These are phyloP conservation scores for Asterophora lycoperdoides DNA, from an alignment of 768 basidiomycete genomes.

Conservation along the genomic window DNA sequence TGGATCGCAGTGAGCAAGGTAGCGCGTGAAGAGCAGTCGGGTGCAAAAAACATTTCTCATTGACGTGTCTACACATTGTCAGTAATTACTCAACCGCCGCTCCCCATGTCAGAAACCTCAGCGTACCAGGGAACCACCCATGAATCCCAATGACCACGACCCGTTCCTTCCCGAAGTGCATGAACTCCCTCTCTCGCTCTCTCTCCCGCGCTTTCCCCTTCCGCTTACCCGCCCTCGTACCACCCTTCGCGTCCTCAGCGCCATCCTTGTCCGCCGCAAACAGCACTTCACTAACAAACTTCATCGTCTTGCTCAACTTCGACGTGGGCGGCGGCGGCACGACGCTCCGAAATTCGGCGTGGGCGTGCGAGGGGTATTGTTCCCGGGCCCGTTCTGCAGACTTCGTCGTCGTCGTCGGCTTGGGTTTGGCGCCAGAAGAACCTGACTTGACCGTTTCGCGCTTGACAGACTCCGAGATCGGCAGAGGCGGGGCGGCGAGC, in stretches of 20 bases:
- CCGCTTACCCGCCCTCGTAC: constrained; percentile 14
- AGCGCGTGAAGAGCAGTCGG: too few species aligned
- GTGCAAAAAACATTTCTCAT: too few species aligned
- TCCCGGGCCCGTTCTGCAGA: constrained; percentile 11
- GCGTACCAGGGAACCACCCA: constrained; percentile 80
- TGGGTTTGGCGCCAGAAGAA: constrained; percentile 5
- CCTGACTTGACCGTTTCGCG: constrained; percentile 18
- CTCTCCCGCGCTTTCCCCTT: constrained; percentile 8
- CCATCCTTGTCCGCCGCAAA: constrained; percentile 32
- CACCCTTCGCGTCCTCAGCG: constrained; percentile 28
- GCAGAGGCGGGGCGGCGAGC: constrained; percentile 27
- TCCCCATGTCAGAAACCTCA: constrained; percentile 2
- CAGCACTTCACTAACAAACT: constrained; percentile 61
- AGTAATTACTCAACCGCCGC: too few species aligned
- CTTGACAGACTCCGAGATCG: constrained; percentile 30
- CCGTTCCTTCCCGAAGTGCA: constrained; percentile 57
- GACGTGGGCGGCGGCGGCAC: constrained; percentile 23
- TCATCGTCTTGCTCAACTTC: constrained; percentile 52
- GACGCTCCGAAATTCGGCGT: constrained; percentile 70
- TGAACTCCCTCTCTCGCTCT: constrained; percentile 22
- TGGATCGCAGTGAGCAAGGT: too few species aligned
- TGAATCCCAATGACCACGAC: constrained; percentile 86
- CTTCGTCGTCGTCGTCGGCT: constrained; percentile 16
- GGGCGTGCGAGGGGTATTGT: constrained; percentile 23
- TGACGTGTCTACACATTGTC: too few species aligned